Evolutionary conservation across 2,329 filamentous ascomycete species (phyloP).

Genomic region (Fusarium paranaense): DNA sequence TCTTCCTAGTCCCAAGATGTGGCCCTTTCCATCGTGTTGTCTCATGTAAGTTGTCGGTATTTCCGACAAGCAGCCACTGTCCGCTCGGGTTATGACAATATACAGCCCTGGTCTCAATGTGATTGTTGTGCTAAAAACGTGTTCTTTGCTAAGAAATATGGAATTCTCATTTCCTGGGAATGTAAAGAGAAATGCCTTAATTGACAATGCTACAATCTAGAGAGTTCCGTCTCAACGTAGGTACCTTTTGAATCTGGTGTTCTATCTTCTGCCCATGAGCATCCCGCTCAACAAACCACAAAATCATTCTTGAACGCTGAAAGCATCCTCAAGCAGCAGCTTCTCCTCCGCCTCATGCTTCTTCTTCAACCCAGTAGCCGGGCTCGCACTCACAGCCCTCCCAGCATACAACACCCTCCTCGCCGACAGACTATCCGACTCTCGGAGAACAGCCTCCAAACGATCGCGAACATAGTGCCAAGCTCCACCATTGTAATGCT

Average conservation of each 20-base stretch:
- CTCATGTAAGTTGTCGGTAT: rapidly evolving
- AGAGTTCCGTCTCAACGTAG: too few relatives aligned
- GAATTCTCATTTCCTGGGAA: too few relatives aligned
- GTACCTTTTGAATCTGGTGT: neutral
- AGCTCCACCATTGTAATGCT: constrained; percentile 42
- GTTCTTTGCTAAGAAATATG: neutral
- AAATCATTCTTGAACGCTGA: constrained; percentile 6
- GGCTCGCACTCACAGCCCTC: constrained; percentile 26
- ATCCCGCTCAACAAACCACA: neutral
- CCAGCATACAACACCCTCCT: constrained; percentile 23
- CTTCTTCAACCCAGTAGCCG: constrained; percentile 26
- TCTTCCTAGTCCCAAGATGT: neutral
- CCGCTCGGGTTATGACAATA: rapidly evolving
- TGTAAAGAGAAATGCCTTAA: neutral
- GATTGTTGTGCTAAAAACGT: neutral
- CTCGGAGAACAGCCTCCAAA: constrained; percentile 28
- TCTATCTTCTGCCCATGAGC: too few relatives aligned
- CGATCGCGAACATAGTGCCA: constrained; percentile 42
- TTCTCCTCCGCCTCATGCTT: constrained; percentile 27
- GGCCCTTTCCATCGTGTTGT: neutral
- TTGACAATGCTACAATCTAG: neutral
- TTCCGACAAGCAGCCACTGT: neutral
- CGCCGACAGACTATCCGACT: neutral
- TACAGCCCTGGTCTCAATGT: neutral
- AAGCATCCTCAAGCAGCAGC: constrained; percentile 18